Conservation (phyloP, 2,329 filamentous ascomycete species). For the Sclerotinia spermophila region DNA sequence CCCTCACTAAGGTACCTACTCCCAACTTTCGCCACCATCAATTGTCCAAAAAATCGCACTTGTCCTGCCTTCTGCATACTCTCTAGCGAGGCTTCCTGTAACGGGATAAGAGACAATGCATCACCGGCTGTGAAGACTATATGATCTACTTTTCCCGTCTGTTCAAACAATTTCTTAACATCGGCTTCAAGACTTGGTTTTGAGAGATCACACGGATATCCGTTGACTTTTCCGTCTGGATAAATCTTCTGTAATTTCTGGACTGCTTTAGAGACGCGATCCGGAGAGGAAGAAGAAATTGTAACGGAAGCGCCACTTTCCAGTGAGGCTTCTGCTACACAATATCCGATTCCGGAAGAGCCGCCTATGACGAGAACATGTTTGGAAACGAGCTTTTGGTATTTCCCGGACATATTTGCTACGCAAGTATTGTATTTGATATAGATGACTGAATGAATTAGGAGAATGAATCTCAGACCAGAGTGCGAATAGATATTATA, state of each 20-base stretch:
- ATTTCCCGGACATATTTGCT: slow-evolving; percentile 25
- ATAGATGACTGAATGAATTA: background rate
- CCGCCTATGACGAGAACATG: slow-evolving; percentile 33
- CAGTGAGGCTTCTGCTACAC: slow-evolving; percentile 32
- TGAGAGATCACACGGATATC: slow-evolving; percentile 30
- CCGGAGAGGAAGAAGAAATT: slow-evolving; percentile 27
- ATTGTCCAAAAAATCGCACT: slow-evolving; percentile 30
- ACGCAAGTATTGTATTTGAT: background rate
- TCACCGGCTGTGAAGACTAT: slow-evolving; percentile 34
- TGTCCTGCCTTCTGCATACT: slow-evolving; percentile 25
- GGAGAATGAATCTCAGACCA: background rate
- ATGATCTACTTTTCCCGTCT: slow-evolving; percentile 27
- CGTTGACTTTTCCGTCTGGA: slow-evolving; percentile 18
- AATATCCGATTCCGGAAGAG: slow-evolving; percentile 32
- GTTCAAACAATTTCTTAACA: slow-evolving; percentile 45
- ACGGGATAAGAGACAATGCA: slow-evolving; percentile 3
- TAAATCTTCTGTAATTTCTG: slow-evolving; percentile 20
- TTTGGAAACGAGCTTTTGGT: slow-evolving; percentile 32
- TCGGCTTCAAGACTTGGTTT: slow-evolving; percentile 25
- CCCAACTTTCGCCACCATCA: slow-evolving; percentile 31
- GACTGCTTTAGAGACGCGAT: slow-evolving; percentile 20
- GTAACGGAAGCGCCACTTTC: slow-evolving; percentile 28
- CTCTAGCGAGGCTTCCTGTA: slow-evolving; percentile 23
- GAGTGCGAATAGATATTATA: background rate
- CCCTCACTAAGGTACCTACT: slow-evolving; percentile 23